phyloP scores from a whole-genome alignment of 768 basidiomycete genomes.

The Suillus luteus region DNA sequence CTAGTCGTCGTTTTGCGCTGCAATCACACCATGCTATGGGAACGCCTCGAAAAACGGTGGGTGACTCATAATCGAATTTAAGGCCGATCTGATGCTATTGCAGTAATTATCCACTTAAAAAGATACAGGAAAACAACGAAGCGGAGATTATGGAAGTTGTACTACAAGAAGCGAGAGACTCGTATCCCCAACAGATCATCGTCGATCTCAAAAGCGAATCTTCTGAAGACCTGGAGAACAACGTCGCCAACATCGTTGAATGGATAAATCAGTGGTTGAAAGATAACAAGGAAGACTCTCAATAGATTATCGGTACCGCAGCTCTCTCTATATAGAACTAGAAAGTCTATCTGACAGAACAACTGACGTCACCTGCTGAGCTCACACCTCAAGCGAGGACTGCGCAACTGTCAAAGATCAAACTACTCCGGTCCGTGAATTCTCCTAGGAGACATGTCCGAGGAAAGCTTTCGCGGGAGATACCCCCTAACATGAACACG shows the following conservation, averaged over 20 bases:
- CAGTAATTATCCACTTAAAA: slow-evolving; percentile 86
- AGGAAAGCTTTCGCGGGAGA: neutral
- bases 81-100: neutral
- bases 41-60: slow-evolving; percentile 87
- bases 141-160: slow-evolving; percentile 98
- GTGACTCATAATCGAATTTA: slow-evolving; percentile 19
- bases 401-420: neutral
- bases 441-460: neutral
- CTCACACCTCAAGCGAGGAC: too few species aligned
- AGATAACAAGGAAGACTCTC: slow-evolving; percentile 20
- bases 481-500: neutral
- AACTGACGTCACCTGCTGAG: neutral
- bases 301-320: neutral
- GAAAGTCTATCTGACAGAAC: neutral
- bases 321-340: neutral
- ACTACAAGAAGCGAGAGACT: slow-evolving; percentile 82
- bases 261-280: slow-evolving; percentile 83
- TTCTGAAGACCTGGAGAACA: slow-evolving; percentile 80
- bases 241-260: slow-evolving; percentile 81
- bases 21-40: slow-evolving; percentile 85
- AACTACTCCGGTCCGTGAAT: neutral
- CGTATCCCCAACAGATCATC: slow-evolving; percentile 84
- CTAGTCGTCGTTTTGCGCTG: slow-evolving; percentile 92
- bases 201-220: slow-evolving; percentile 81
- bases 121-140: slow-evolving; percentile 98